phyloP scores from a whole-genome alignment of 805 yeast genomes.

The Spathaspora passalidarum region DNA sequence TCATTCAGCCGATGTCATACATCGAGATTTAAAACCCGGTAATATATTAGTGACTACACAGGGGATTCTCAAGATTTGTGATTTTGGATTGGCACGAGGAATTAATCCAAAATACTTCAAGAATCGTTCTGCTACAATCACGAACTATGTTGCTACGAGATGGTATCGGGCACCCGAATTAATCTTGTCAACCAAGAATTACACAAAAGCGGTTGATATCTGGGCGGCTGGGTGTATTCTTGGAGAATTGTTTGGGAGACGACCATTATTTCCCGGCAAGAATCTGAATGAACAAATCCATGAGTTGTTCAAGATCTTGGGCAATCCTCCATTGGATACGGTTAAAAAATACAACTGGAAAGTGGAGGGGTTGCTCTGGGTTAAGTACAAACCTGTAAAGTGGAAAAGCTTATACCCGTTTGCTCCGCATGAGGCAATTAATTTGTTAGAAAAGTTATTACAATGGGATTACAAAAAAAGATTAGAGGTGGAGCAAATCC shows the following conservation, averaged over 20 bases:
- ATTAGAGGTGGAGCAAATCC: slow-evolving; percentile 50
- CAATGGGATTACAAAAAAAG: slow-evolving; percentile 64
- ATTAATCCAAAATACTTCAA: slow-evolving; percentile 35
- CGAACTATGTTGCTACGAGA: slow-evolving; percentile 88
- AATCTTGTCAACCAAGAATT: slow-evolving; percentile 55
- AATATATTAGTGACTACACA: slow-evolving; percentile 73
- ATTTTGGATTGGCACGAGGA: slow-evolving; percentile 90
- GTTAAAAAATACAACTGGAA: slow-evolving; percentile 32
- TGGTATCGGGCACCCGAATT: slow-evolving; percentile 97
- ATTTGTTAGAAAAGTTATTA: slow-evolving; percentile 50
- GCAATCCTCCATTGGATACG: slow-evolving; percentile 58
- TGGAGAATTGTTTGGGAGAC: slow-evolving; percentile 78
- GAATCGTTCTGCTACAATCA: slow-evolving; percentile 46
- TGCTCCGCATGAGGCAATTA: slow-evolving; percentile 48
- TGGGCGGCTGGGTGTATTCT: slow-evolving; percentile 95
- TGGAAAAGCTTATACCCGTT: slow-evolving; percentile 64
- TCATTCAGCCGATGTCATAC: slow-evolving; percentile 90
- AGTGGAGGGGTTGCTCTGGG: slow-evolving; percentile 26
- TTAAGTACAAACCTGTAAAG: slow-evolving; percentile 32
- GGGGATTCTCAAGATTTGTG: slow-evolving; percentile 83
- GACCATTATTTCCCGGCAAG: slow-evolving; percentile 76
- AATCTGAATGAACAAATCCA: slow-evolving; percentile 68
- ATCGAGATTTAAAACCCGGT: slow-evolving; percentile 90
- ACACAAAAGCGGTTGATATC: slow-evolving; percentile 72
- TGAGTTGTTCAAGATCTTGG: slow-evolving; percentile 67